Base-by-base conservation (phyloP, 73 alveolate species). In the Paramecium bursaria region DNA sequence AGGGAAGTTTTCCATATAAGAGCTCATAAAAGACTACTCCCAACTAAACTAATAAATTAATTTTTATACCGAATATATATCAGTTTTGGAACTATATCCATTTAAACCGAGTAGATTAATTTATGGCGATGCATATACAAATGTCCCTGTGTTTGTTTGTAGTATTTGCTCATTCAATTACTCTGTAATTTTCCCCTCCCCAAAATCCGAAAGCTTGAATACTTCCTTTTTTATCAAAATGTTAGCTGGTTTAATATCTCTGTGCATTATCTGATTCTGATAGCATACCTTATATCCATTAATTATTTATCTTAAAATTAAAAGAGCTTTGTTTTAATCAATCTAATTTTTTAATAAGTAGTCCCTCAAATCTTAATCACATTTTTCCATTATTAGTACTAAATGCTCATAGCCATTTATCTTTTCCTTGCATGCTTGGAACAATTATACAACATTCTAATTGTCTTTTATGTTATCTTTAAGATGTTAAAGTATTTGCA, bases 171-270 rank as follows among this genome's bases (percentile, higher is more conserved):
- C 33, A 7, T 2, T 23, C 27, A 30, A 48, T 10, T 27, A 10
- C 17, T 14, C 26, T 30, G 27, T 30, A 10, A 57, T 30, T 21
- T 57, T 57, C 2, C 76, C 76, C 0, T 30, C 76, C 33, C 88
- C 88, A 48, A 75, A 75, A 75, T 75, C 88, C 3, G 88, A 55
- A 50, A 75, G 77, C 73, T 75, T 75, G 19, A 14, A 75, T 11
- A 75, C 55, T 25, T 44, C 14, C 33, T 60, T 60, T 44, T 75
- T 75, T 6, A 47, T 14, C 25, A 75, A 61, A 21, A 76, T 60
- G 17, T 91, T 91, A 11, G 88, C 86, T 42, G 91, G 91, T 77
- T 91, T 91, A 85, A 91, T 85, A 74, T 91, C 96, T 85, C 96
- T 88, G 55, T 91, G 96, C 47, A 91, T 88, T 33, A 75, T 48